Conservation (phyloP, 306 rosid genomes). For the Rosa multiflora region DNA sequence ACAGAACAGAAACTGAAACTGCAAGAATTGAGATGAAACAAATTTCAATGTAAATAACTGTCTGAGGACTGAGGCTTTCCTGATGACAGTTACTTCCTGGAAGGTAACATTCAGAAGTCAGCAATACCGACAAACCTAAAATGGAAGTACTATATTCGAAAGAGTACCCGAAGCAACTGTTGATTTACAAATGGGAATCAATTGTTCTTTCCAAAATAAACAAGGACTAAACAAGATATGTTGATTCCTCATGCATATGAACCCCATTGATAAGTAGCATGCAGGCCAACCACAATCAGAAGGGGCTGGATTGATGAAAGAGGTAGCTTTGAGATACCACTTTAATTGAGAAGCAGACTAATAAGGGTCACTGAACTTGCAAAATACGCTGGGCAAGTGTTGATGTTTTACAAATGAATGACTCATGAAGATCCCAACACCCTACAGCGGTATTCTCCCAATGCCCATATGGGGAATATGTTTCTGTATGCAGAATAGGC, state of each 20-base stretch:
- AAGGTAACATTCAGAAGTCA: neutral
- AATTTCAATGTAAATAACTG: neutral
- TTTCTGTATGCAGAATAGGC: constrained; percentile 77
- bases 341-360: neutral
- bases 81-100: neutral
- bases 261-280: neutral
- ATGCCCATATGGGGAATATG: constrained; percentile 89
- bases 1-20: neutral
- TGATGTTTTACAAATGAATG: neutral
- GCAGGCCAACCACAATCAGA: neutral
- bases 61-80: neutral
- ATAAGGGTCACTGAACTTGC: neutral
- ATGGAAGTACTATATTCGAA: neutral
- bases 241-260: neutral
- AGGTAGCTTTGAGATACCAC: neutral
- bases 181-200: neutral
- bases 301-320: neutral
- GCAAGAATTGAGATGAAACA: neutral
- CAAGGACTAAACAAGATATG: constrained; percentile 2
- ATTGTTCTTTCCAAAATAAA: neutral
- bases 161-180: neutral
- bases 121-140: neutral
- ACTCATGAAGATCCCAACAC: constrained; percentile 40
- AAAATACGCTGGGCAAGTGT: neutral
- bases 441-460: constrained; percentile 64